Evolutionary conservation across 2,329 filamentous ascomycete genomes (phyloP), one percentile per base, ranked within the genome.

Genomic region (Trichoderma asperellum): DNA sequence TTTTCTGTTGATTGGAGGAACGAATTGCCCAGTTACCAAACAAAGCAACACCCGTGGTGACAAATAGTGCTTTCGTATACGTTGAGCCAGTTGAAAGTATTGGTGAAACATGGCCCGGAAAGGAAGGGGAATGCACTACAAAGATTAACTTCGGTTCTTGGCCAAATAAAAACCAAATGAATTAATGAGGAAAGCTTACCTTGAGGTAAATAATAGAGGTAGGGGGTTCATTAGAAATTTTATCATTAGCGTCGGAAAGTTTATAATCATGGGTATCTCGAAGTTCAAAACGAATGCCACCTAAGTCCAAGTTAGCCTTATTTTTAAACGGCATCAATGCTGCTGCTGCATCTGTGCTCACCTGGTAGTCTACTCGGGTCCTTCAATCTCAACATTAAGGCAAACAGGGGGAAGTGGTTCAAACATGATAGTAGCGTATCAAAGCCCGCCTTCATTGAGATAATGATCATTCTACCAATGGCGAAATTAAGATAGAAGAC

Each of bases 401-500:
- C 96, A 81, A 99, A 99, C 18, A 99, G 86, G 7, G 96, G 96
- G 75, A 99, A 99, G 80, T 99, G 96, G 77, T 99, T 99, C 69
- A 99, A 82, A 80, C 92, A 97, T 55, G 96, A 96, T 73, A 99
- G 86, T 75, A 94, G 86, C 2, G 95, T 97, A 81, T 99, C 96
- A 69, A 99, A 89, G 18, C 88, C 86, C 14, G 95, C 96, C 80
- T 98, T 99, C 71, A 98, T 83, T 14, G 91, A 91, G 72, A 99
- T 99, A 74, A 98, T 98, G 72, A 91, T 89, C 92, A 99, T 97
- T 61, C 96, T 88, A 43, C 95, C 94, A 71, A 93, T 89, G 59
- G 96, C 95, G 81, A 99, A 99, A 53, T 96, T 97, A 70, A 97
- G 85, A 77, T 99, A 99, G 78, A 98, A 99, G 55, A 99, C 96